Percentiles rank a stretch among this genome's conserved stretches.
These are phyloP conservation scores for Tolypocladium ovalisporum DNA, from an alignment of 2,329 filamentous ascomycete genomes.

Conservation along the genomic window DNA sequence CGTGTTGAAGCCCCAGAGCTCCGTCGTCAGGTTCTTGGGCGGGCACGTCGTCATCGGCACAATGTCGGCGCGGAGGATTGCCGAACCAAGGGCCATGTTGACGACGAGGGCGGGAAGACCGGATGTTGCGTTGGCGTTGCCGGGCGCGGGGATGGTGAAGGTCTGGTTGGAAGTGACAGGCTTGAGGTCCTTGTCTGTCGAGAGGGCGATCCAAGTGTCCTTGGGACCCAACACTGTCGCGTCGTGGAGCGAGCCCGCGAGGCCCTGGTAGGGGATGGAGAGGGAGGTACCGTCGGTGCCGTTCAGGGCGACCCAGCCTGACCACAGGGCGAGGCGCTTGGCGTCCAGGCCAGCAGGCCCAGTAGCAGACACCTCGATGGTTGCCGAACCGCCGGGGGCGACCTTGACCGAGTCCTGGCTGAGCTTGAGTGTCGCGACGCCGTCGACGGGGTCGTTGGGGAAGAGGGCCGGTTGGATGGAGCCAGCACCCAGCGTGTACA, in stretches of 20 bases:
- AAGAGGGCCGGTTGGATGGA: constrained; percentile 27
- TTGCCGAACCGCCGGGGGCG: constrained; percentile 27
- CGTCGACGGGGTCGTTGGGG: constrained; percentile 31
- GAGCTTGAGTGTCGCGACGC: constrained; percentile 31
- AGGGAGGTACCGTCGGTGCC: constrained; percentile 25
- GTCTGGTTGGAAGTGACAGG: constrained; percentile 22
- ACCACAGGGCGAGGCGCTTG: constrained; percentile 28
- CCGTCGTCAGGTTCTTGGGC: constrained; percentile 14
- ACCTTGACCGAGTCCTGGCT: constrained; percentile 32
- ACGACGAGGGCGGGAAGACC: constrained; percentile 28
- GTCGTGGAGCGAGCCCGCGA: constrained; percentile 22
- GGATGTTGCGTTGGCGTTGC: constrained; percentile 18
- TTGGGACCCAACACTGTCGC: constrained; percentile 11
- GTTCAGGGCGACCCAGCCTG: constrained; percentile 29
- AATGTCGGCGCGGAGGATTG: constrained; percentile 31
- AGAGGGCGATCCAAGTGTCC: constrained; percentile 19
- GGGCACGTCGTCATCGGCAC: constrained; percentile 24
- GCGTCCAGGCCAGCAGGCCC: constrained; percentile 27
- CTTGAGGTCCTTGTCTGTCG: constrained; percentile 16
- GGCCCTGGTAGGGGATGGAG: constrained; percentile 29
- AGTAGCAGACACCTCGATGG: constrained; percentile 32
- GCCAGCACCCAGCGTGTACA: constrained; percentile 33
- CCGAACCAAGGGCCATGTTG: constrained; percentile 33
- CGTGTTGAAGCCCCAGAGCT: constrained; percentile 25
- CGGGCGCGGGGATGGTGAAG: constrained; percentile 30